Conservation (phyloP, 2,329 filamentous ascomycete species). For the Diaporthe destruens region DNA sequence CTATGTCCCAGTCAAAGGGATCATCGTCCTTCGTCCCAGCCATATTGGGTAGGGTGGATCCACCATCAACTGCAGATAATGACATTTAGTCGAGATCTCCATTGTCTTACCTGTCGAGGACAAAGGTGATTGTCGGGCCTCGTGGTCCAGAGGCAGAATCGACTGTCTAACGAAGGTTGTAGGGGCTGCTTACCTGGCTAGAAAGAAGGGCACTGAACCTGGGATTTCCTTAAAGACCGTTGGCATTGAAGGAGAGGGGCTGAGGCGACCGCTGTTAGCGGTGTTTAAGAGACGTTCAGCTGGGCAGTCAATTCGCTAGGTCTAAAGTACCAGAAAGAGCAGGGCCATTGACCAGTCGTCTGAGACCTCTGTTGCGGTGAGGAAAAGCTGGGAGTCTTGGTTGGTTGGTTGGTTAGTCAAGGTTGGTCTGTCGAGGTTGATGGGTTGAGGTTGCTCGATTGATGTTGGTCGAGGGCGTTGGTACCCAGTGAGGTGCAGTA, state of each 20-base stretch:
- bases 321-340: not conserved
- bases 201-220: not conserved
- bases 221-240: not conserved
- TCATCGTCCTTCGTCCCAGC: constrained; percentile 60
- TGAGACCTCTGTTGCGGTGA: not conserved
- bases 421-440: not conserved
- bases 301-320: not conserved
- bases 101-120: not conserved
- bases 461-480: not conserved
- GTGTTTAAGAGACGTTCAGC: not conserved
- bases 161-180: not conserved
- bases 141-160: not conserved
- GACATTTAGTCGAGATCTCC: not conserved
- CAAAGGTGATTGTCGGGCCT: constrained; percentile 36
- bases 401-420: not conserved
- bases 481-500: not conserved
- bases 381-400: not conserved
- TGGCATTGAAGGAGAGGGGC: constrained; percentile 9
- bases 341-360: not conserved
- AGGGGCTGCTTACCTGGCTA: not conserved
- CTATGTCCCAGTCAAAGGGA: constrained; percentile 80
- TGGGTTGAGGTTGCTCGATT: not conserved
- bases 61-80: not conserved
- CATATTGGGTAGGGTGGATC: constrained; percentile 46
- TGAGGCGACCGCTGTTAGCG: not conserved